Evolutionary conservation across 1,284 basidiomycete species (phyloP).

Genomic region (Trametes versicolor): DNA sequence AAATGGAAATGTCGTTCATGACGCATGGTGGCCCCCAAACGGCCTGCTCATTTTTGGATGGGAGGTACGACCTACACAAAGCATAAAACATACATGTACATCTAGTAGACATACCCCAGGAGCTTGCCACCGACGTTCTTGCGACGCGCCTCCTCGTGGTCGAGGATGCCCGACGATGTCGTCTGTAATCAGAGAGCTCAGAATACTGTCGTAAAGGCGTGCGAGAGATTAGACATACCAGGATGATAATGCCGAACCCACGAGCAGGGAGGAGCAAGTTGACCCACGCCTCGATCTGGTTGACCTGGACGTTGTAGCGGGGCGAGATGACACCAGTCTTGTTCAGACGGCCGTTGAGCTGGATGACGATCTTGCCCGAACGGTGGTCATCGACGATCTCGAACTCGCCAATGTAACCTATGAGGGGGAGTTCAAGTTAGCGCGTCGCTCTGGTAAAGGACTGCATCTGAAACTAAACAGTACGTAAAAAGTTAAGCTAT

Average conservation of each 20-base stretch:
- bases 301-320: conserved; percentile 96
- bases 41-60: conserved; percentile 32
- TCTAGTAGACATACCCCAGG: conserved; percentile 85
- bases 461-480: background rate
- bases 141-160: conserved; percentile 99
- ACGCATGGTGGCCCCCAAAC: conserved; percentile 25
- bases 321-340: conserved; percentile 99
- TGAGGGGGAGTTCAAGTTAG: conserved; percentile 1
- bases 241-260: conserved; percentile 97
- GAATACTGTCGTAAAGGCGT: conserved; percentile 8
- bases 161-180: conserved; percentile 98
- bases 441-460: too few relatives aligned
- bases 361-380: conserved; percentile 97
- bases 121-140: conserved; percentile 98
- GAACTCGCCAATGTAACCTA: conserved; percentile 99
- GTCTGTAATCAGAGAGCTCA: conserved; percentile 63
- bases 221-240: conserved; percentile 58
- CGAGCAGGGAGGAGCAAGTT: conserved; percentile 93
- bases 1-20: conserved; percentile 9
- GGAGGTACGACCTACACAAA: conserved; percentile 32
- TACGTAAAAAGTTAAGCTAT: conserved; percentile 35
- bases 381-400: conserved; percentile 99
- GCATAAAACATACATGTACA: conserved; percentile 32
- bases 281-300: conserved; percentile 95
- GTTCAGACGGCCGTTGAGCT: conserved; percentile 98